Percentiles rank a stretch among this genome's conserved stretches.
Conservation (phyloP, 2,329 filamentous ascomycete species). For the Golovinomyces cichoracearum region DNA sequence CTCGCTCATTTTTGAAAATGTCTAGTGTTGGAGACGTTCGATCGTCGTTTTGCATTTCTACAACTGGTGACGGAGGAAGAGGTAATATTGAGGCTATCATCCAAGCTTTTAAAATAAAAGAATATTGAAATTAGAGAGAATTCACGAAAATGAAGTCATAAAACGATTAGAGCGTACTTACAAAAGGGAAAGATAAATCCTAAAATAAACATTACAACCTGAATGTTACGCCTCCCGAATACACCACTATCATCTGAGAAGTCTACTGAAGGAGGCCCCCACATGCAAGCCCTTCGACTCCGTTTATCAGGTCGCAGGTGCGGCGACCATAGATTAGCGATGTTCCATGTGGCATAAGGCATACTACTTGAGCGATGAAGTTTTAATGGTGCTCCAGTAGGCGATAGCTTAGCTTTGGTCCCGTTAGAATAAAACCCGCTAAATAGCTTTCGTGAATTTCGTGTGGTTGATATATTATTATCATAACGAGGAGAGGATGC, state of each 20-base stretch:
- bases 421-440: slow-evolving; percentile 22
- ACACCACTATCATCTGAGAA: slow-evolving; percentile 34
- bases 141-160: not conserved
- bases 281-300: slow-evolving; percentile 31
- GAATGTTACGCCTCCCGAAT: slow-evolving; percentile 42
- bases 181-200: slow-evolving; percentile 56
- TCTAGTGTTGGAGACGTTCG: slow-evolving; percentile 14
- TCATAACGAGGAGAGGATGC: slow-evolving; percentile 17
- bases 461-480: slow-evolving; percentile 20
- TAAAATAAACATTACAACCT: slow-evolving; percentile 46
- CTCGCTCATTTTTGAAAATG: slow-evolving; percentile 8
- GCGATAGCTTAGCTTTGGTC: slow-evolving; percentile 9
- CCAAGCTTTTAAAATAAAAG: slow-evolving; percentile 30
- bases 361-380: not conserved
- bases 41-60: slow-evolving; percentile 24
- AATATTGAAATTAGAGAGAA: not conserved
- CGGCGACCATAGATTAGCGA: slow-evolving; percentile 47
- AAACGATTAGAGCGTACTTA: slow-evolving; percentile 17
- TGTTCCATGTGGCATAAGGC: slow-evolving; percentile 20
- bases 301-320: slow-evolving; percentile 41
- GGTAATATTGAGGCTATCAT: slow-evolving; percentile 53
- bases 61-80: slow-evolving; percentile 31
- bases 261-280: slow-evolving; percentile 47
- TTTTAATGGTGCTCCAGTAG: not conserved
- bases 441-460: slow-evolving; percentile 20